Percentiles rank a stretch among this genome's conserved stretches.
Evolutionary conservation across 495 filamentous ascomycete species (phyloP).

Genomic region (Penicillium ochrochloron): DNA sequence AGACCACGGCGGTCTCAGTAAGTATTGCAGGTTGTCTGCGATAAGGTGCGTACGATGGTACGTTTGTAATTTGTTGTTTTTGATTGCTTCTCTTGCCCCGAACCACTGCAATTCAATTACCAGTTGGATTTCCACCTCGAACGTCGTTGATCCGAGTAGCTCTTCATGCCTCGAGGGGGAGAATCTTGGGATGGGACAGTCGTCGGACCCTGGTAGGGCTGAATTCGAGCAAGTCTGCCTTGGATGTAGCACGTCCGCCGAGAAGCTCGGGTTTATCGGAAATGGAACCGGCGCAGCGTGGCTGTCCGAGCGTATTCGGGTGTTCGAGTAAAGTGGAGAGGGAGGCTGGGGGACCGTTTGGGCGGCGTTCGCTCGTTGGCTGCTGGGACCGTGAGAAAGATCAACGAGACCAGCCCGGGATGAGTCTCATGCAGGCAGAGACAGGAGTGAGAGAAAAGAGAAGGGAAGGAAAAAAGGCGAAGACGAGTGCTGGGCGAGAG

Average conservation of each 20-base stretch:
- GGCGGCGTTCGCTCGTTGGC: conserved; percentile 6
- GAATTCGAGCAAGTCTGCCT: conserved; percentile 9
- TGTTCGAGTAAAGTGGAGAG: neutral
- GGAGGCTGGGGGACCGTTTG: neutral
- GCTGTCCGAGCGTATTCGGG: conserved; percentile 5
- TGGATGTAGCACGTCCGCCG: neutral
- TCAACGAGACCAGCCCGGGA: conserved; percentile 8
- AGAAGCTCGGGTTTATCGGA: conserved; percentile 10
- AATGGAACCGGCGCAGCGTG: neutral
- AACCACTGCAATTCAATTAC: conserved; percentile 27
- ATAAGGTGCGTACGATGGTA: neutral
- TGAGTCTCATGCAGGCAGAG: neutral
- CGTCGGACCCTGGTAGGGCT: conserved; percentile 31
- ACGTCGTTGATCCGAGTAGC: conserved; percentile 22
- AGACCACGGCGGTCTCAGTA: conserved; percentile 3
- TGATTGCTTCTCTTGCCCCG: neutral
- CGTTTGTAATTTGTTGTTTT: neutral
- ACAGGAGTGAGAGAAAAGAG: conserved; percentile 5
- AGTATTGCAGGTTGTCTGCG: conserved; percentile 4
- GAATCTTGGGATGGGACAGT: conserved; percentile 15
- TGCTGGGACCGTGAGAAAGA: neutral
- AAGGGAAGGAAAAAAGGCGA: conserved; percentile 30
- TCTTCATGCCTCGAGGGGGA: conserved; percentile 39
- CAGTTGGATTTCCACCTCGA: conserved; percentile 34
- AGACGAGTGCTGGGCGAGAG: conserved; percentile 20